A percentile compares a stretch with the other conserved stretches of the same genome.
These are phyloP conservation scores for Shiraia bambusicola DNA, from an alignment of 2,329 filamentous ascomycete species.

Conservation along the genomic window DNA sequence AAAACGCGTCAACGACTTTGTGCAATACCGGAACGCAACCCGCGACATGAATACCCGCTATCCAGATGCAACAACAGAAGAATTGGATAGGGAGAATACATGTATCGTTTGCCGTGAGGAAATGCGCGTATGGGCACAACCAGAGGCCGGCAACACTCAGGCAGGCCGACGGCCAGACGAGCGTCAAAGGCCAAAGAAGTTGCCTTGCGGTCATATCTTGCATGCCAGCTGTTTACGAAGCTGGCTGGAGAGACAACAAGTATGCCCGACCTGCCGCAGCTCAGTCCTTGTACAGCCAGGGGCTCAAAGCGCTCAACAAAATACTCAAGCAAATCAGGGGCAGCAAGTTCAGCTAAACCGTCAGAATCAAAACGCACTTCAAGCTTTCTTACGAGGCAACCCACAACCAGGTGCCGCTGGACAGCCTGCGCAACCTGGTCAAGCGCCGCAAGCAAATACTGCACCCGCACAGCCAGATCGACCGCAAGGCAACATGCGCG, in stretches of 20 bases:
- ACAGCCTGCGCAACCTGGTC: conserved; percentile 27
- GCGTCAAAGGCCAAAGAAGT: conserved; percentile 85
- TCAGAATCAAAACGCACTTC: conserved; percentile 18
- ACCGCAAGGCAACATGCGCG: conserved; percentile 36
- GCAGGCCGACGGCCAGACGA: conserved; percentile 64
- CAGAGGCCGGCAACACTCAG: conserved; percentile 44
- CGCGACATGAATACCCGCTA: conserved; percentile 90
- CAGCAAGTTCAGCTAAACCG: conserved; percentile 23
- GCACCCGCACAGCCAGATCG: conserved; percentile 22
- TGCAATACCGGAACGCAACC: conserved; percentile 88
- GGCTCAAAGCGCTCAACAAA: conserved; percentile 28
- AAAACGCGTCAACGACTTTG: conserved; percentile 82
- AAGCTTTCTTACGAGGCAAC: conserved; percentile 23
- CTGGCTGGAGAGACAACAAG: conserved; percentile 96
- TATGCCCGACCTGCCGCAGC: conserved; percentile 89
- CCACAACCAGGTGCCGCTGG: conserved; percentile 19
- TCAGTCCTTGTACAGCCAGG: conserved; percentile 63
- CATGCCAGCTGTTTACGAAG: conserved; percentile 94
- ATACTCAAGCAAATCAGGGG: conserved; percentile 28
- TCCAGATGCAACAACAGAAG: conserved; percentile 84
- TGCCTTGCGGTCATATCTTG: conserved; percentile 93
- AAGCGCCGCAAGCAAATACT: conserved; percentile 10
- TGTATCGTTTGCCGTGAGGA: conserved; percentile 98
- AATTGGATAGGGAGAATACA: conserved; percentile 82
- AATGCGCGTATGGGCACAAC: conserved; percentile 77